Evolutionary conservation across 371 early-diverging fungal species (phyloP).

Genomic region (Syncephalastrum monosporum): DNA sequence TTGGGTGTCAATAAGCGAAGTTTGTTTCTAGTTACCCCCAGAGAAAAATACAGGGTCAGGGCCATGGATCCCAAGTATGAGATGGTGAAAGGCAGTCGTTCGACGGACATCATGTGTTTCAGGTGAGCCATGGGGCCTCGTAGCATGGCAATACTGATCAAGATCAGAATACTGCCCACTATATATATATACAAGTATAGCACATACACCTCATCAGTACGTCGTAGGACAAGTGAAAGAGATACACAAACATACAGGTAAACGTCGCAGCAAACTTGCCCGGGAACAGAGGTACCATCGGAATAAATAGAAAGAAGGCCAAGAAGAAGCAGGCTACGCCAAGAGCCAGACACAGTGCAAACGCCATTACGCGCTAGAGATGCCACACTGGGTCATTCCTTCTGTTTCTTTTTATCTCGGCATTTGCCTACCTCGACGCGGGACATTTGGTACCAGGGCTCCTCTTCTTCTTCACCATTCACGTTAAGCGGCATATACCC

Average conservation of each 20-base stretch:
- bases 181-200: background rate
- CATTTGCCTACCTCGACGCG: conserved; percentile 38
- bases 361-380: conserved; percentile 46
- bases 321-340: conserved; percentile 46
- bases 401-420: no score
- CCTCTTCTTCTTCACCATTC: conserved; percentile 41
- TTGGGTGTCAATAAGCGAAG: background rate
- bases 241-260: conserved; percentile 39
- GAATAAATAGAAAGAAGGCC: conserved; percentile 48
- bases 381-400: no score
- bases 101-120: conserved; percentile 57
- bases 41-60: conserved; percentile 58
- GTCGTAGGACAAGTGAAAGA: background rate
- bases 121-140: conserved; percentile 65
- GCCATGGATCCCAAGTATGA: conserved; percentile 63
- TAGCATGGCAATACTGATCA: conserved; percentile 60
- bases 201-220: background rate
- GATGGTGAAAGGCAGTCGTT: conserved; percentile 59
- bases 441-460: conserved; percentile 53
- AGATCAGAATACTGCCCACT: conserved; percentile 51
- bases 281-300: conserved; percentile 45
- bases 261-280: conserved; percentile 66
- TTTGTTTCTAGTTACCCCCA: conserved; percentile 44
- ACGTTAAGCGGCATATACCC: conserved; percentile 42
- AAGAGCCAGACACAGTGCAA: conserved; percentile 47